Evolutionary conservation across 2,329 filamentous ascomycete species (phyloP), one percentile per base, ranked within the genome.

Genomic region (Ceratocystis alfenasii): DNA sequence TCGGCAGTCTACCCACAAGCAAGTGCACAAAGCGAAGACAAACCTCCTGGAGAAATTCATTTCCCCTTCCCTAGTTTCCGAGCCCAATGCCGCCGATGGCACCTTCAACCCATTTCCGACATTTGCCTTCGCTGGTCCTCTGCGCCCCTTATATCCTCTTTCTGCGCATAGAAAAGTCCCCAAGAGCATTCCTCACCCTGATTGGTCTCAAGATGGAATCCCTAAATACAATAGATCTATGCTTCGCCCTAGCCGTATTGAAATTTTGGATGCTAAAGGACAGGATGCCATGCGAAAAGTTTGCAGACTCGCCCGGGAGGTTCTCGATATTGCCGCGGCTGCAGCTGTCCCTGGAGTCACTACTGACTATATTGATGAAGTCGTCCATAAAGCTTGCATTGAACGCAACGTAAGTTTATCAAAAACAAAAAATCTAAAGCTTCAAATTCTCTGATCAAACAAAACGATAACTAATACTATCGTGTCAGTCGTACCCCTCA

Each of bases 281-380:
- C 87, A 91, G 73, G 88, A 93, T 71, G 89, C 83, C 55, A 97
- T 99, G 94, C 86, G 92, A 71, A 95, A 92, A 75, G 91, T 94
- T 62, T 96, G 93, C 76, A 83, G 84, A 62, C 76, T 96, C 68
- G 90, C 89, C 20, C 83, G 94, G 74, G 94, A 99, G 78, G 91
- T 97, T 10, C 78, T 99, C 69, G 94, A 99, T 75, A 88, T 95
- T 73, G 90, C 92, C 1, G 94, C 90, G 0, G 85, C 87, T 15
- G 93, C 87, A 63, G 78, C 88, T 59, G 87, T 86, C 73, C 93
- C 94, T n/a, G 94, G 94, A 62, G 87, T 97, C 44, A 96, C 93
- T 5, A 97, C 94, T 5, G 94, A 99, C 74, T 87, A 95, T 72
- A 90, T 99, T 67, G 94, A 99, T 73, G 88, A 95, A 76, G 80